Evolutionary conservation across 139 green algal genomes (phyloP), one percentile per base, ranked within the genome.

Genomic region (Volvox africanus): DNA sequence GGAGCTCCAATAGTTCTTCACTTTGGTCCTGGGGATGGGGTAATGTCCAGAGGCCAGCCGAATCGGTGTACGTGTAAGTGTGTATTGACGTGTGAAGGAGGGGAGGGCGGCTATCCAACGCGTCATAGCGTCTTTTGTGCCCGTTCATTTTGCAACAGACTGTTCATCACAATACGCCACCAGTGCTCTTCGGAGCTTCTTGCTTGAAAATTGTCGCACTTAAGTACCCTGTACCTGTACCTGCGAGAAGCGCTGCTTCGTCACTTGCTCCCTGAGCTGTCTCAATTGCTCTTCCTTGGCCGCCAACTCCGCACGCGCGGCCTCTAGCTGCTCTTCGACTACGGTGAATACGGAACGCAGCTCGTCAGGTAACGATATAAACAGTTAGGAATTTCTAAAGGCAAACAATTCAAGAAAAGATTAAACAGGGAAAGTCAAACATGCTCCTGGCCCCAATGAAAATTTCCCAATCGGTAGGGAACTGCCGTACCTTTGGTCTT

Each of bases 281-380:
- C 68, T 26, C 36, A 89, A 69, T 35, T 81, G 84, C 84, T 80
- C 35, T 35, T 89, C 84, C 36, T 89, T 89, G 68, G 37, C 67
- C 0, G 67, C 35, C 68, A 89, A 37, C 84, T 89, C 84, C 2
- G 24, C 36, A 21, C 68, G 84, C 12, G 84, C 84, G 0, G 84
- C 84, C 6, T 62, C 35, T 24, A 89, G 68, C 68, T 89, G 84
- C 36, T 44, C 36, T 6, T 89, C 84, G 11, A 44, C 84, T 89
- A 37, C 36, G 22, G 82, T 5, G 35, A n/a, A n/a, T 55, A 55
- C 5, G 44, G 9, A 55, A 55, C 9, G 44, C 9, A 5, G 44
- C 44, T 5, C 44, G 44, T 9, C 5, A 55, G 9, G 9, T 55
- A 9, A 55, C 44, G 44, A 55, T 55, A 14, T 55, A 55, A 55